These are phyloP conservation scores for Veloboletus limbatus DNA, from an alignment of 1,284 basidiomycete species.

Conservation along the genomic window DNA sequence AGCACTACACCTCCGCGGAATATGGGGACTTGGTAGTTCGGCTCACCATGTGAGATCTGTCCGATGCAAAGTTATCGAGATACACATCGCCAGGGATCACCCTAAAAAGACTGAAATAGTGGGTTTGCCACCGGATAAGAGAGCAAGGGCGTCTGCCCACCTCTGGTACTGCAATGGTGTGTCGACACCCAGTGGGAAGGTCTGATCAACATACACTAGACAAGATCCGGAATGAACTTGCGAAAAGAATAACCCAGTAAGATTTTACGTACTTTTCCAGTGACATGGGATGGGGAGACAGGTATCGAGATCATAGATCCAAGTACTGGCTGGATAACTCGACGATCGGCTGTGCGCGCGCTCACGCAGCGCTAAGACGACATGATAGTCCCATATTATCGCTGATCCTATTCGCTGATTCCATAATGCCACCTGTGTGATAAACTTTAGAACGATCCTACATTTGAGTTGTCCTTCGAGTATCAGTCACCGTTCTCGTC, in stretches of 20 bases:
- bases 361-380: slow-evolving; percentile 52
- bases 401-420: slow-evolving; percentile 49
- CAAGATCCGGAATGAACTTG: slow-evolving; percentile 18
- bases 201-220: slow-evolving; percentile 52
- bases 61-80: slow-evolving; percentile 67
- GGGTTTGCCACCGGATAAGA: slow-evolving; percentile 9
- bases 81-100: slow-evolving; percentile 52
- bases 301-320: slow-evolving; percentile 70
- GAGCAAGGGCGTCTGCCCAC: slow-evolving; percentile 37
- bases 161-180: slow-evolving; percentile 45
- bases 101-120: slow-evolving; percentile 43
- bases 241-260: slow-evolving; percentile 3
- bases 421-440: slow-evolving; percentile 59
- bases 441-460: slow-evolving; percentile 10
- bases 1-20: slow-evolving; percentile 7
- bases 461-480: not conserved
- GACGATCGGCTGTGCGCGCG: slow-evolving; percentile 11
- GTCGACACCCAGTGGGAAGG: slow-evolving; percentile 45
- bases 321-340: slow-evolving; percentile 27
- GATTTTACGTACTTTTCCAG: slow-evolving; percentile 42
- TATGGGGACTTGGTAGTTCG: slow-evolving; percentile 1
- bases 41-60: slow-evolving; percentile 73
- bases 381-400: slow-evolving; percentile 79
- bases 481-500: slow-evolving; percentile 47
- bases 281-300: slow-evolving; percentile 46